Conservation (phyloP, 495 filamentous ascomycete species). For the Annulohypoxylon stygium region DNA sequence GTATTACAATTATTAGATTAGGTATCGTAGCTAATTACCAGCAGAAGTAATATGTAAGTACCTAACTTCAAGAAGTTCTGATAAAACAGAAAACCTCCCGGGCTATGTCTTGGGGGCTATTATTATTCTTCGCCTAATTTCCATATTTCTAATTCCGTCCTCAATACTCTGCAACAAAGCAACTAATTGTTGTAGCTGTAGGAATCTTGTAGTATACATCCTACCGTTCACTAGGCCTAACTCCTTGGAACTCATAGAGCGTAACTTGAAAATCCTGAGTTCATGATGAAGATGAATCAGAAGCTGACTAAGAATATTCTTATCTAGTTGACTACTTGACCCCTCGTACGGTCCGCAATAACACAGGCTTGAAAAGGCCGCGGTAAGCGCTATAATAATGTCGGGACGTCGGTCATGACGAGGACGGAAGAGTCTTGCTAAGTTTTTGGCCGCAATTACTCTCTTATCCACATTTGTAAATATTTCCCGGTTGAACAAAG, state of each 20-base stretch:
- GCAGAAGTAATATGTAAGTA: too few species aligned
- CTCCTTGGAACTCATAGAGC: not conserved
- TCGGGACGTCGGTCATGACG: constrained; percentile 7
- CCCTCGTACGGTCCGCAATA: not conserved
- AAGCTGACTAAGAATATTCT: not conserved
- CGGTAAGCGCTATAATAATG: constrained; percentile 23
- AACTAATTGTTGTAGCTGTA: constrained; percentile 9
- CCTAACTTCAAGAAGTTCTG: not conserved
- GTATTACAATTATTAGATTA: too few species aligned
- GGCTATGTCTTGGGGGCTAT: too few species aligned
- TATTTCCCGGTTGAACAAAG: not conserved
- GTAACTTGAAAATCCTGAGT: not conserved
- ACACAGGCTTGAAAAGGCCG: constrained; percentile 9
- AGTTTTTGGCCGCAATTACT: constrained; percentile 7
- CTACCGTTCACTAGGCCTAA: not conserved
- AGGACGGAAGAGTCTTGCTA: constrained; percentile 11
- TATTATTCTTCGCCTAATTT: too few species aligned
- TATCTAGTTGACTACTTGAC: too few species aligned
- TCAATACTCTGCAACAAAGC: not conserved
- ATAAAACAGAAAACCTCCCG: not conserved
- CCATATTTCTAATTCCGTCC: not conserved
- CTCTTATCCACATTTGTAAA: not conserved
- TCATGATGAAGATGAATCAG: constrained; percentile 6
- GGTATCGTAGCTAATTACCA: too few species aligned
- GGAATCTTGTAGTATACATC: not conserved